Percentiles rank a stretch among this genome's conserved stretches.
These are phyloP conservation scores for Priceomyces carsonii DNA, from an alignment of 805 yeast genomes.

Conservation along the genomic window DNA sequence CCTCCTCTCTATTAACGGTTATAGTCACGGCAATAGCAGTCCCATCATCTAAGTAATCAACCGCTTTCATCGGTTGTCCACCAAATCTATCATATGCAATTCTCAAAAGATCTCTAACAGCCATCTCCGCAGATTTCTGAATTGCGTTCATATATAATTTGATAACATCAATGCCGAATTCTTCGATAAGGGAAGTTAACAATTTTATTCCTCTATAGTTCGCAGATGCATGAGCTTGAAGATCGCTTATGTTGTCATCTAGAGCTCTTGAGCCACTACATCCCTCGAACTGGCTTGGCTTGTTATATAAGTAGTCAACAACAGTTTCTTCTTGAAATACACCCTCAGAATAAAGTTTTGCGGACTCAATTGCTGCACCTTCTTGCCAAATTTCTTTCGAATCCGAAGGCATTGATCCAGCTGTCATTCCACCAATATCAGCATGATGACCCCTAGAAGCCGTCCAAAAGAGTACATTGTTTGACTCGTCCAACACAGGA, in stretches of 20 bases:
- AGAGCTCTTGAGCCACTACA: conserved; percentile 88
- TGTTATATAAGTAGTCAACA: conserved; percentile 57
- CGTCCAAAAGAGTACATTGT: conserved; percentile 73
- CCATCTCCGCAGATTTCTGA: conserved; percentile 34
- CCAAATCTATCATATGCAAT: conserved; percentile 40
- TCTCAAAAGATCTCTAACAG: conserved; percentile 32
- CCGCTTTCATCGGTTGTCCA: conserved; percentile 46
- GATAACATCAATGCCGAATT: conserved; percentile 52
- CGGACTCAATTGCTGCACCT: conserved; percentile 85
- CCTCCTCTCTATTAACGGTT: conserved; percentile 45
- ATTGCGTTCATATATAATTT: conserved; percentile 38
- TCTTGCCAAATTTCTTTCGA: conserved; percentile 84
- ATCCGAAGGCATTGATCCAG: conserved; percentile 95
- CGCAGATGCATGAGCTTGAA: conserved; percentile 67
- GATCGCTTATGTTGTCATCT: conserved; percentile 73
- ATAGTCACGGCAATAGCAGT: conserved; percentile 61
- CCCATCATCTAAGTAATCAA: conserved; percentile 81
- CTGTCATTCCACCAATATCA: conserved; percentile 89
- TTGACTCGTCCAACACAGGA: conserved; percentile 61
- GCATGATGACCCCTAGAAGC: conserved; percentile 97
- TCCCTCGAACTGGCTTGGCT: conserved; percentile 79
- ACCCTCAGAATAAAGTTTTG: conserved; percentile 66
- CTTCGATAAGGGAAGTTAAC: conserved; percentile 58
- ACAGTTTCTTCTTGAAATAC: conserved; percentile 74
- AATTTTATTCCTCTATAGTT: conserved; percentile 81